Evolutionary conservation across 2,329 filamentous ascomycete species (phyloP).

Genomic region (Gliomastix tumulicola): DNA sequence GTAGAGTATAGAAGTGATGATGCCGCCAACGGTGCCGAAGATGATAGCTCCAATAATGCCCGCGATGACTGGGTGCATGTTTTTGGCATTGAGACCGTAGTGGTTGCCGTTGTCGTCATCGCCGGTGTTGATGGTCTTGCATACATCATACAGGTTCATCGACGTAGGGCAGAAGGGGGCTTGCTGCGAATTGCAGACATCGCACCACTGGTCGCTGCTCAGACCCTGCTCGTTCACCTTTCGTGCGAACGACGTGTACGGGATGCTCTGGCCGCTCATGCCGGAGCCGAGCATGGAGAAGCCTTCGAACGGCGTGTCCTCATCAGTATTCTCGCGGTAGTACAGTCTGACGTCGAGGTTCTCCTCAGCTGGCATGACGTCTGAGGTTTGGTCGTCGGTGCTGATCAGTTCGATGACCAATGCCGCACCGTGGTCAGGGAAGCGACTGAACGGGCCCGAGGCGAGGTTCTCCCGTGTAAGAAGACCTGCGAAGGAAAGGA

Average conservation of each 20-base stretch:
- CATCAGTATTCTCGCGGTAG: conserved; percentile 41
- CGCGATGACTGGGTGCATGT: conserved; percentile 28
- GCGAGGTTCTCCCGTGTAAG: conserved; percentile 43
- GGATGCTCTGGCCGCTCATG: conserved; percentile 21
- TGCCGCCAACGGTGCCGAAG: conserved; percentile 24
- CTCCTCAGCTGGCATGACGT: conserved; percentile 16
- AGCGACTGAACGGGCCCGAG: conserved; percentile 19
- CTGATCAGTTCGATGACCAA: conserved; percentile 65
- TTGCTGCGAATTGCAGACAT: conserved; percentile 23
- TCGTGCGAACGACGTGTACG: conserved; percentile 27
- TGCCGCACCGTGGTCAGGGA: conserved; percentile 64
- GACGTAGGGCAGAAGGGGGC: conserved; percentile 27
- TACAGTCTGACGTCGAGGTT: conserved; percentile 48
- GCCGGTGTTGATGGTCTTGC: conserved; percentile 4
- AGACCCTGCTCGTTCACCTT: conserved; percentile 27
- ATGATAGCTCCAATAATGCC: conserved; percentile 39
- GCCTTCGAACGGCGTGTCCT: conserved; percentile 20
- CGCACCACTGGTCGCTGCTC: conserved; percentile 33
- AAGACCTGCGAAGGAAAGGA: conserved; percentile 43
- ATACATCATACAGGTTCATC: conserved; percentile 2
- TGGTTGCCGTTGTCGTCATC: not conserved
- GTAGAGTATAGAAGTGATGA: conserved; percentile 21
- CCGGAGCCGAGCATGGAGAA: conserved; percentile 33
- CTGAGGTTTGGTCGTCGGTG: conserved; percentile 11
- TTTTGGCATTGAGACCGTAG: not conserved